Percentiles rank a stretch among this genome's conserved stretches.
Conservation (phyloP, 169 alveolate species). For the Blepharisma undulans region DNA sequence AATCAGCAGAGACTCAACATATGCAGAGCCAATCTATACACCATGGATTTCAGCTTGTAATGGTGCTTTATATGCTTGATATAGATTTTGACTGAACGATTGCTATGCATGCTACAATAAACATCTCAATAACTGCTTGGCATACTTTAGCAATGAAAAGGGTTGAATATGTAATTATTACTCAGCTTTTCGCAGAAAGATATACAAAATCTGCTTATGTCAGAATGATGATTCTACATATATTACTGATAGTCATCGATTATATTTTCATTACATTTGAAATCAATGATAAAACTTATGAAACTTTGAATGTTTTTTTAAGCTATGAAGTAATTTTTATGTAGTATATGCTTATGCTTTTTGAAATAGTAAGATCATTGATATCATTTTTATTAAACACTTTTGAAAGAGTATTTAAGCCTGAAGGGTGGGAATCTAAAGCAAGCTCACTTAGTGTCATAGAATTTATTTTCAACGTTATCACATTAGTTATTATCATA, state of each 20-base stretch:
- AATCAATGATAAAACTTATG: background rate
- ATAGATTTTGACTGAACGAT: constrained; percentile 14
- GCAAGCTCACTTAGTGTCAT: background rate
- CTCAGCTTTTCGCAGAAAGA: constrained; percentile 5
- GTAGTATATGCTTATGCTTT: background rate
- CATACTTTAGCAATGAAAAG: constrained; percentile 31
- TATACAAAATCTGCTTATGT: background rate
- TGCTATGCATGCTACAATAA: background rate
- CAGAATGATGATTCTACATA: background rate
- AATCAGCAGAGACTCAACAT: constrained; percentile 23
- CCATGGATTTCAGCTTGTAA: constrained; percentile 32
- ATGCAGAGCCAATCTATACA: constrained; percentile 26
- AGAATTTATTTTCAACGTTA: background rate
- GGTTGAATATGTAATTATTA: constrained; percentile 16
- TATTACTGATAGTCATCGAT: constrained; percentile 14
- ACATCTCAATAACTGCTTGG: background rate
- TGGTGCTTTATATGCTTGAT: constrained; percentile 17
- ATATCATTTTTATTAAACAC: background rate
- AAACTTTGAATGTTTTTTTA: background rate
- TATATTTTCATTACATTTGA: background rate
- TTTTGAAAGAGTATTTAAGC: background rate
- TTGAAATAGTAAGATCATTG: background rate
- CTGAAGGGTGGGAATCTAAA: constrained; percentile 23
- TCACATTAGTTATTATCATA: background rate
- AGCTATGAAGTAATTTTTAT: background rate